Evolutionary conservation across 2,329 filamentous ascomycete genomes (phyloP).

Genomic region (Xylariomycetidae sp.): DNA sequence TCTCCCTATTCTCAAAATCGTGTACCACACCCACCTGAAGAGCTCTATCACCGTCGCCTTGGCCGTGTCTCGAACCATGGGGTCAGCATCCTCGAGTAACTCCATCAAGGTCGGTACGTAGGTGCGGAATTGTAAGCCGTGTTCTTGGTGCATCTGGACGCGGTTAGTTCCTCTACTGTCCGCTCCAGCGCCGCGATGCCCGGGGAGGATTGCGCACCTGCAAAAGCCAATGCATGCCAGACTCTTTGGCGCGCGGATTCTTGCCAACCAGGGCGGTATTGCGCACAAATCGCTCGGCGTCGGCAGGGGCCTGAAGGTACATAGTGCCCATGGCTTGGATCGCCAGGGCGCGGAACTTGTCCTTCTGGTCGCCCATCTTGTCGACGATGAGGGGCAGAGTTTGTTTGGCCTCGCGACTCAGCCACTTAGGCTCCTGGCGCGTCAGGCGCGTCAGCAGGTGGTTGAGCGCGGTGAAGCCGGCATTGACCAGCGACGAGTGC

Average conservation of each 20-base stretch:
- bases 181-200: conserved; percentile 12
- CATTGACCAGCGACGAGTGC: conserved; percentile 70
- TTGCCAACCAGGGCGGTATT: conserved; percentile 73
- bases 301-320: conserved; percentile 60
- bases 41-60: conserved; percentile 81
- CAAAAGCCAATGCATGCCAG: conserved; percentile 77
- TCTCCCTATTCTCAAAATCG: too few species aligned
- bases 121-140: conserved; percentile 71
- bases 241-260: conserved; percentile 79
- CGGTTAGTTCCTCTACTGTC: conserved; percentile 16
- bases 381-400: conserved; percentile 74
- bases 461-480: conserved; percentile 80
- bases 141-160: conserved; percentile 64
- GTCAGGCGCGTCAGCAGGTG: conserved; percentile 82
- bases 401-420: conserved; percentile 63
- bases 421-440: conserved; percentile 72
- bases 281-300: conserved; percentile 75
- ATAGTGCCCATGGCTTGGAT: conserved; percentile 72
- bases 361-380: conserved; percentile 80
- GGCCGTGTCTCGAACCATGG: conserved; percentile 76
- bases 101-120: conserved; percentile 82
- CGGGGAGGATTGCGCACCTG: conserved; percentile 44
- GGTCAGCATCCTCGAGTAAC: conserved; percentile 84
- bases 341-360: conserved; percentile 72
- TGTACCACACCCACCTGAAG: conserved; percentile 61